Evolutionary conservation across 23 red algal genomes (phyloP), one percentile per base, ranked within the genome.

Genomic region (Chondrus crispus): DNA sequence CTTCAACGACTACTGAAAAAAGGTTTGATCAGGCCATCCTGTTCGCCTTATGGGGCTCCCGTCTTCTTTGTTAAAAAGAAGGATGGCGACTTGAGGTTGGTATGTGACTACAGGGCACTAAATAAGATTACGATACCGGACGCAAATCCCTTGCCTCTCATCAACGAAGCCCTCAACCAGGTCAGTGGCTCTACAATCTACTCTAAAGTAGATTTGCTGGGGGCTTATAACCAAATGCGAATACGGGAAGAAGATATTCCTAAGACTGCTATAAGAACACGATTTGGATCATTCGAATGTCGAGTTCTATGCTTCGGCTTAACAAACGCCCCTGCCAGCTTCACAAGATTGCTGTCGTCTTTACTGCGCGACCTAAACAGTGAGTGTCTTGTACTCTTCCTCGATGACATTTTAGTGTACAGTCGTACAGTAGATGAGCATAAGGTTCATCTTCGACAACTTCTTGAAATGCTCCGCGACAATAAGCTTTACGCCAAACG

Each of bases 111-210:
- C 48, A 50, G 78, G 46, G 78, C 78, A 22, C 40, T 82, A 36
- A 62, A 82, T 46, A 82, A 82, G 51, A 82, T 82, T 37, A 82
- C 78, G 29, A 82, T 82, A 18, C 53, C 46, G 6, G 78, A 82
- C 26, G 2, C 48, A 0, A 82, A 37, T 57, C 78, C 78, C 22
- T 28, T 82, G 57, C 53, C 78, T 11, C 78, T 82, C 26, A 53
- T 82, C 26, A 82, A 60, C 39, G 78, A 82, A 37, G 57, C 78
- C 24, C 52, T 82, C 29, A 47, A 82, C 57, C 78, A 82, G 43
- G 78, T 82, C 10, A 26, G 24, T 2, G 78, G 2, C 24, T 24
- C 78, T 54, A 2, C 16, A 1, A 11, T 82, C 8, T 82, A 55
- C 1, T 57, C 78, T 20, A 41, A 82, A 19, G 57, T 82, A 22